Evolutionary conservation across 441 rosid species (phyloP).

Genomic region (Erodium chrysanthum): DNA sequence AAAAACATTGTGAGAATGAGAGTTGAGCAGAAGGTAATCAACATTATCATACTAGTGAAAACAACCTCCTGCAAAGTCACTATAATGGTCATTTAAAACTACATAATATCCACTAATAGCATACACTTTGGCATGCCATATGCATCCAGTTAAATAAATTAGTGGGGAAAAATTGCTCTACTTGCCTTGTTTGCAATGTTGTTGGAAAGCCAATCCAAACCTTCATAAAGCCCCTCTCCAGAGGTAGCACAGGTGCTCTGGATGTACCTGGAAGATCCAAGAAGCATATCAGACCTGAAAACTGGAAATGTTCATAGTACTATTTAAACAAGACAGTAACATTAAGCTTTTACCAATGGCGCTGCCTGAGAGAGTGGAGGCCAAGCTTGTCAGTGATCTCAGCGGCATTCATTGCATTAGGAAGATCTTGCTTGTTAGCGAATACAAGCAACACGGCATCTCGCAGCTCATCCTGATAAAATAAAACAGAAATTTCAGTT

Average conservation of each 20-base stretch:
- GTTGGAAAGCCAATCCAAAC: conserved; percentile 27
- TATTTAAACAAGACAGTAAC: background rate
- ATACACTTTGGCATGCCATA: too few species aligned
- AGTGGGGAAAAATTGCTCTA: background rate
- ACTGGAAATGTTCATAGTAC: background rate
- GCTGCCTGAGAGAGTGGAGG: conserved; percentile 24
- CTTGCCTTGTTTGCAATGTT: conserved; percentile 21
- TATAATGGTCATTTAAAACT: too few species aligned
- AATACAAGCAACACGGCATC: conserved; percentile 25
- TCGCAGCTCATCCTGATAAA: conserved; percentile 22
- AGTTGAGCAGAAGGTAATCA: background rate
- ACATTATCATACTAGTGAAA: too few species aligned
- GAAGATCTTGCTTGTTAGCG: conserved; percentile 30
- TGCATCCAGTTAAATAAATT: background rate
- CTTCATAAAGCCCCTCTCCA: conserved; percentile 27
- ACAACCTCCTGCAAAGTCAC: too few species aligned
- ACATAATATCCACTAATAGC: too few species aligned
- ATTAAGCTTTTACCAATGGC: conserved; percentile 21
- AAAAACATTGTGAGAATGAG: background rate
- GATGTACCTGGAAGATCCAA: conserved; percentile 20
- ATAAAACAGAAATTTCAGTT: background rate
- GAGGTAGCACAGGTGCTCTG: conserved; percentile 16
- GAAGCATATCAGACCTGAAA: too few species aligned
- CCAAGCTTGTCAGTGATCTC: conserved; percentile 25
- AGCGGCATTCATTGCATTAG: conserved; percentile 22